phyloP scores from a whole-genome alignment of 805 yeast genomes.

The Kurtzmaniella cleridarum region DNA sequence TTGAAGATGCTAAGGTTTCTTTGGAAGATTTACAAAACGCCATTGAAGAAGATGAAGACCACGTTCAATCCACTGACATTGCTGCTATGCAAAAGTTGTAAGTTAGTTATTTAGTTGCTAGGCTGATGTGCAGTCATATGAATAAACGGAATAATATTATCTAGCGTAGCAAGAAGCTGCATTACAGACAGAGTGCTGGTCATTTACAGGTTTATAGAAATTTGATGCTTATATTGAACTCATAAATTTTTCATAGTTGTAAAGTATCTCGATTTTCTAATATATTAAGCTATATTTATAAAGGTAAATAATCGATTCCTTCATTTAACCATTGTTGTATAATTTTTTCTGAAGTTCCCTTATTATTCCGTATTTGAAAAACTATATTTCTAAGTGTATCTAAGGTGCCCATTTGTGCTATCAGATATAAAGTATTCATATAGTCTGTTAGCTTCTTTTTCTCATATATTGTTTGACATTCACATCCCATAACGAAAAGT shows the following conservation, averaged over 20 bases:
- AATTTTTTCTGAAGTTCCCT: conserved; percentile 38
- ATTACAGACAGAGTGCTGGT: no score
- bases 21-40: conserved; percentile 77
- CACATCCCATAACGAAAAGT: conserved; percentile 44
- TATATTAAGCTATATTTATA: conserved; percentile 9
- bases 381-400: conserved; percentile 38
- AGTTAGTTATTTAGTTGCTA: conserved; percentile 17
- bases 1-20: conserved; percentile 95
- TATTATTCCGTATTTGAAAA: conserved; percentile 43
- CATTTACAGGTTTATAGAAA: conserved; percentile 2
- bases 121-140: no score
- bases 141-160: no score
- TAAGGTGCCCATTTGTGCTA: conserved; percentile 52
- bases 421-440: conserved; percentile 39
- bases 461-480: conserved; percentile 30
- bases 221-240: no score
- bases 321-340: conserved; percentile 44
- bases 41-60: conserved; percentile 93
- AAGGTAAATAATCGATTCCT: conserved; percentile 47
- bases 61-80: conserved; percentile 97
- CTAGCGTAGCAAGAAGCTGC: no score
- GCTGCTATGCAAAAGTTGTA: conserved; percentile 98
- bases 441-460: conserved; percentile 21
- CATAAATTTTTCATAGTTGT: conserved; percentile 3
- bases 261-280: conserved; percentile 1